Evolutionary conservation across 2,329 filamentous ascomycete genomes (phyloP), one percentile per base, ranked within the genome.

Genomic region (Phaeosphaeriaceae sp.): DNA sequence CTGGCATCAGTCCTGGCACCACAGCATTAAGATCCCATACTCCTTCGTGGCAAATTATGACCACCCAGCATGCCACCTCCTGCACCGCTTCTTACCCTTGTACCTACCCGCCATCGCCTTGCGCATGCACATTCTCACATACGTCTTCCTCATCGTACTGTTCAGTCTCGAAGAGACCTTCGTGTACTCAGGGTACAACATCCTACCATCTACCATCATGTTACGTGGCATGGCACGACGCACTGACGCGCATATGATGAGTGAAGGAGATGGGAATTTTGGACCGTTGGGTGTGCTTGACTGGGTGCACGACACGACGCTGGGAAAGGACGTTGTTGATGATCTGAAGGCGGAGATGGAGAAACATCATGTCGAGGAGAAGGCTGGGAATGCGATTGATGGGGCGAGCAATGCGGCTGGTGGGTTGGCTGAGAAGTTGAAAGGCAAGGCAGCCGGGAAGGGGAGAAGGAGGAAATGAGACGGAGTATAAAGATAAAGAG

Each of bases 61-160:
- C 74, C 89, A 92, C 69, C 90, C 90, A 0, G 62, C 87, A 0
- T 84, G 87, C 1, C 84, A 89, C 48, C 77, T 92, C 7, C 75
- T 91, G 1, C 82, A 85, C 60, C 85, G 85, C 48, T 87, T 90
- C 70, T 57, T 90, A 1, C 90, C 90, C 0, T 76, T 87, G 7
- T 90, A 90, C 71, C 75, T 91, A 0, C 88, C 90, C 1, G 85
- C 89, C 1, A 77, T 88, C 20, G 63, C 85, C n/a, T 81, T 91
- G 42, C 87, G 88, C 9, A 87, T 89, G 36, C 90, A 93, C 73
- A 82, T 92, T 3, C 80, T 92, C n/a, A 91, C 88, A 0, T 92
- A 89, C 78, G 83, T 91, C 55, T 68, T 91, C 11, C 85, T 91
- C 61, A 80, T 88, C 17, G 82, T 84, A 0, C 71, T 92, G 24